Evolutionary conservation across 2,329 filamentous ascomycete species (phyloP).

Genomic region (Colletotrichum tabaci): DNA sequence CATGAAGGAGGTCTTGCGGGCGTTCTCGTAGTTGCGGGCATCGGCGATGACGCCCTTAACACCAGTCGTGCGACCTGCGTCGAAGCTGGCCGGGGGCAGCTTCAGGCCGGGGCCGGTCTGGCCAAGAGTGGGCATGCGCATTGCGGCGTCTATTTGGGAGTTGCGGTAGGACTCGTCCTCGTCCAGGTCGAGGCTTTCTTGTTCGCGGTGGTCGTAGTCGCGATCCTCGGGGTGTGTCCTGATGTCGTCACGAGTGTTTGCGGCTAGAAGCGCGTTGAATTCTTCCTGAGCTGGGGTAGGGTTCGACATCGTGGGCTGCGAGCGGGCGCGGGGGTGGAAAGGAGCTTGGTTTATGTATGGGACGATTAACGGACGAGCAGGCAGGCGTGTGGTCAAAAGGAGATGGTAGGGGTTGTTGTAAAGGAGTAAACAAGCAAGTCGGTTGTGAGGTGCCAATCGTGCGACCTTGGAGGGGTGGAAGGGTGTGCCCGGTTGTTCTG

Average conservation of each 20-base stretch:
- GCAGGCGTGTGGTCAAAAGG: constrained; percentile 31
- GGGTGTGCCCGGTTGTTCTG: constrained; percentile 41
- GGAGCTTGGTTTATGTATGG: constrained; percentile 55
- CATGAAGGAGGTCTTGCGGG: constrained; percentile 70
- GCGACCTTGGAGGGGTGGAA: constrained; percentile 34
- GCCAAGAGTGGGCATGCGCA: constrained; percentile 73
- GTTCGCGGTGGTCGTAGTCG: constrained; percentile 56
- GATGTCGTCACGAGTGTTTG: constrained; percentile 62
- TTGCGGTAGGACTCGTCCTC: constrained; percentile 69
- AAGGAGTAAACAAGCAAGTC: constrained; percentile 36
- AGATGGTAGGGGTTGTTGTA: constrained; percentile 31
- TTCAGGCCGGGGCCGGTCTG: constrained; percentile 65
- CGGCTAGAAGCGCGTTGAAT: constrained; percentile 74
- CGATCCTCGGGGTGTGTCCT: constrained; percentile 73
- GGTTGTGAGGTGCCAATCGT: constrained; percentile 31
- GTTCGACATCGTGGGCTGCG: constrained; percentile 63
- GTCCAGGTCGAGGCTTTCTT: constrained; percentile 63
- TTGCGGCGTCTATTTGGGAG: constrained; percentile 72
- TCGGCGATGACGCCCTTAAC: constrained; percentile 92
- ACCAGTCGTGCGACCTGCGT: constrained; percentile 80
- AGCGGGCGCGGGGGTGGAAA: constrained; percentile 44
- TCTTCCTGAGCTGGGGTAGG: constrained; percentile 76
- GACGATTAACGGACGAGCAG: constrained; percentile 36
- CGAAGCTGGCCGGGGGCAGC: constrained; percentile 74
- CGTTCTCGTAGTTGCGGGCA: constrained; percentile 81